Percentiles rank a stretch among this genome's conserved stretches.
Conservation (phyloP, 257 asterid genomes). For the Penstemon newberryi region DNA sequence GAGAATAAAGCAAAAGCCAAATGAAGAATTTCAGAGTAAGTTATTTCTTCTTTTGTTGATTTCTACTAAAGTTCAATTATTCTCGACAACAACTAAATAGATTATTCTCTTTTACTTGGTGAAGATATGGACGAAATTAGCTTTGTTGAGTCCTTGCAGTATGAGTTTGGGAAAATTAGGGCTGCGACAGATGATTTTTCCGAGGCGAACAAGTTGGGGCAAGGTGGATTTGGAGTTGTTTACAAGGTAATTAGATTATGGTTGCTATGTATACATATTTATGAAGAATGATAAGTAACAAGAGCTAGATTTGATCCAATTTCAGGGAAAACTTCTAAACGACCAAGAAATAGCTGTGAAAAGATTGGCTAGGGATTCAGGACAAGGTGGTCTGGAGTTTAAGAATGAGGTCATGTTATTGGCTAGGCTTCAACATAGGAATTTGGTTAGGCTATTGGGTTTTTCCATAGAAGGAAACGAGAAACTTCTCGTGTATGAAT, state of each 20-base stretch:
- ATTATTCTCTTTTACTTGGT: not conserved
- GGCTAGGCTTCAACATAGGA: slow-evolving; percentile 14
- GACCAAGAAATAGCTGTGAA: slow-evolving; percentile 18
- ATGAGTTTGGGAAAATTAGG: slow-evolving; percentile 14
- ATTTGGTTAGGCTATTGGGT: slow-evolving; percentile 15
- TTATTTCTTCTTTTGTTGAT: not conserved
- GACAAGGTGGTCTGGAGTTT: slow-evolving; percentile 14
- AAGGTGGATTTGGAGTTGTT: slow-evolving; percentile 26
- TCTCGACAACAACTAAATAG: not conserved
- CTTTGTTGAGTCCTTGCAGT: not conserved
- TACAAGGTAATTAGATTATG: slow-evolving; percentile 1
- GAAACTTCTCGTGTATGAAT: slow-evolving; percentile 19
- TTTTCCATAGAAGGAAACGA: slow-evolving; percentile 12
- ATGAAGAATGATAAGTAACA: no score
- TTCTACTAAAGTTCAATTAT: not conserved
- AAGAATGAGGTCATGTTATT: slow-evolving; percentile 12
- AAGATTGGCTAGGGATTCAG: not conserved
- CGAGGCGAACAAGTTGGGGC: slow-evolving; percentile 17
- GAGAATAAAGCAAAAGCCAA: not conserved
- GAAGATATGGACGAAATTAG: not conserved
- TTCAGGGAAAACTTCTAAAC: slow-evolving; percentile 4
- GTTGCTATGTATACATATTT: no score
- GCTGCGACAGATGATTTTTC: slow-evolving; percentile 23
- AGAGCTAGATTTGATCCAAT: not conserved
- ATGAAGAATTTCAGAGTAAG: slow-evolving; percentile 13